Evolutionary conservation across 1,139 yeast species (phyloP), one percentile per base, ranked within the genome.

Genomic region (Candida dubliniensis): DNA sequence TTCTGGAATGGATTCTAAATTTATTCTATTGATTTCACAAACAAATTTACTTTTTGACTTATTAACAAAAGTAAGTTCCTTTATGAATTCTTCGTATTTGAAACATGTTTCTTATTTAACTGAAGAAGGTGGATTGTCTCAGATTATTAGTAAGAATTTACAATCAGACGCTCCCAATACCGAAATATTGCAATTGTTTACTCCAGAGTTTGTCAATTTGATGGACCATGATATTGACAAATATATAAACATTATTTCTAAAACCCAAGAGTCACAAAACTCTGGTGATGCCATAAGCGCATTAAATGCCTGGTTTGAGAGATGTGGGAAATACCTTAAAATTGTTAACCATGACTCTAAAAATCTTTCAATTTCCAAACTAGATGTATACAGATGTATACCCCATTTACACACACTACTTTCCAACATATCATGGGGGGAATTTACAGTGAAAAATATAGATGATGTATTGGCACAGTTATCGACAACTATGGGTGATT

Each of bases 161-260:
- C 13, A 25, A 23, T 15, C 34, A 23, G 29, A 31, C 11, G 6
- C n/a, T 4, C 34, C 11, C 15, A 24, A 38, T 15, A 18, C 27
- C 18, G 8, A 18, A 15, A 18, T 33, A 6, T 8, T 12, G 34
- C 38, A 37, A 14, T 44, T 59, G 26, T 66, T 60, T 47, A 56
- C 64, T 1, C 42, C 40, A 14, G 60, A 59, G 2, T 43, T 63
- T n/a, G 53, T 60, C 6, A 56, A 52, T 10, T 45, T 58, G 30
- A 64, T 67, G 53, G 71, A 67, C 37, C 46, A 47, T 3, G 58
- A 64, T 39, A 50, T 66, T 42, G 64, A 60, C 24, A 38, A 45
- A n/a, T 69, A 69, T 43, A 51, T 62, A 40, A 42, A 45, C 11
- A 39, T 41, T 7, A 41, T 59, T 2, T 34, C 40, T 4, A 39